Percentiles rank a stretch among this genome's conserved stretches.
Evolutionary conservation across 2,329 filamentous ascomycete genomes (phyloP).

Genomic region (Balansia obtecta): DNA sequence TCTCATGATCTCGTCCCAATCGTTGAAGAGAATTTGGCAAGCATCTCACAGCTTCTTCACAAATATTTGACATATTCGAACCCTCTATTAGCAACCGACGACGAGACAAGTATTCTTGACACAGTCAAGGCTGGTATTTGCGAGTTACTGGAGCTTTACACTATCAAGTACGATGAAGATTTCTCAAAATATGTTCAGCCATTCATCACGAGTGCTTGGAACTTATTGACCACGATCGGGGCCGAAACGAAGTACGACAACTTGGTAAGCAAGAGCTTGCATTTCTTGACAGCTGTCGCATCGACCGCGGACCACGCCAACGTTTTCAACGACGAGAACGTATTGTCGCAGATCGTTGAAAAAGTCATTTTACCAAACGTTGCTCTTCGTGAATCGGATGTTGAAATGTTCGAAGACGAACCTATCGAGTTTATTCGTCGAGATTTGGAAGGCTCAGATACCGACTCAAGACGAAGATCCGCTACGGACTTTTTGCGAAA

Average conservation of each 20-base stretch:
- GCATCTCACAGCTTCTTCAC: slow-evolving; percentile 68
- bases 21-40: slow-evolving; percentile 77
- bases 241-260: slow-evolving; percentile 87
- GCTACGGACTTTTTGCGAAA: slow-evolving; percentile 90
- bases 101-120: slow-evolving; percentile 77
- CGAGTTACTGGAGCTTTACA: slow-evolving; percentile 78
- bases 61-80: slow-evolving; percentile 92
- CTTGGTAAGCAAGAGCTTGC: slow-evolving; percentile 84
- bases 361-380: slow-evolving; percentile 94
- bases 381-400: slow-evolving; percentile 78
- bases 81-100: slow-evolving; percentile 66
- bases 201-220: slow-evolving; percentile 88
- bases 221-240: slow-evolving; percentile 73
- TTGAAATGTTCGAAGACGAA: slow-evolving; percentile 96
- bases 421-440: slow-evolving; percentile 95
- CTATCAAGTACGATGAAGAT: slow-evolving; percentile 90
- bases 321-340: slow-evolving; percentile 72
- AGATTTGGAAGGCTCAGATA: slow-evolving; percentile 92
- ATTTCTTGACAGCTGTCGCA: slow-evolving; percentile 86
- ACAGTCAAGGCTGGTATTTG: slow-evolving; percentile 89
- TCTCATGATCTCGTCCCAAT: slow-evolving; percentile 90
- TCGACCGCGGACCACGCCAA: slow-evolving; percentile 65
- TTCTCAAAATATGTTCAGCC: slow-evolving; percentile 69
- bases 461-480: slow-evolving; percentile 79
- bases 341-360: slow-evolving; percentile 78